Conservation (phyloP, 495 filamentous ascomycete genomes). For the Xylaria venustula region DNA sequence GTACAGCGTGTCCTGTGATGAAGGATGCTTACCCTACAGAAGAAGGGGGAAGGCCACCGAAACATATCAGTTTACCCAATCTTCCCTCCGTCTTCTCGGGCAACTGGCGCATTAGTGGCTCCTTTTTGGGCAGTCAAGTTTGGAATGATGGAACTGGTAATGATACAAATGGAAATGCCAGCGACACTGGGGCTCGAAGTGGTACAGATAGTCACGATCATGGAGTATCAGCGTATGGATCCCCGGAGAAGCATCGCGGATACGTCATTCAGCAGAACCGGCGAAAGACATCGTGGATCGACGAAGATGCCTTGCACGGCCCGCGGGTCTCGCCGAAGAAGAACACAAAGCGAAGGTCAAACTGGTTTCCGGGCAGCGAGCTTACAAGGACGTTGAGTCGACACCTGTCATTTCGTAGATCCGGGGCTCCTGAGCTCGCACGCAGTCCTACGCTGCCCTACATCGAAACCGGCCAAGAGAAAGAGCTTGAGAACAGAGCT, state of each 20-base stretch:
- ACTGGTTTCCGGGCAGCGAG: constrained; percentile 22
- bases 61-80: constrained; percentile 6
- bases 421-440: constrained; percentile 16
- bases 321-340: constrained; percentile 30
- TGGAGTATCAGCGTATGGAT: constrained; percentile 7
- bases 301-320: constrained; percentile 43
- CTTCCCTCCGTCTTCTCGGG: neutral
- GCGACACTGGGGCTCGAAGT: neutral
- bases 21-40: neutral
- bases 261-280: constrained; percentile 23
- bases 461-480: constrained; percentile 9
- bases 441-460: constrained; percentile 27
- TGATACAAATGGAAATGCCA: neutral
- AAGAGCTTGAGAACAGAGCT: too few relatives aligned
- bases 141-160: neutral
- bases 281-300: constrained; percentile 38
- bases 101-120: neutral
- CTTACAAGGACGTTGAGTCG: constrained; percentile 24
- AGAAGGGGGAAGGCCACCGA: neutral
- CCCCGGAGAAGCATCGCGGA: constrained; percentile 26
- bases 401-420: constrained; percentile 20
- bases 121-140: neutral
- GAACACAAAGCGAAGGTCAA: constrained; percentile 16
- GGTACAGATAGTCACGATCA: constrained; percentile 6
- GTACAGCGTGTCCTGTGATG: neutral